Evolutionary conservation across 345 rosid genomes (phyloP).

Genomic region (Heritiera littoralis): DNA sequence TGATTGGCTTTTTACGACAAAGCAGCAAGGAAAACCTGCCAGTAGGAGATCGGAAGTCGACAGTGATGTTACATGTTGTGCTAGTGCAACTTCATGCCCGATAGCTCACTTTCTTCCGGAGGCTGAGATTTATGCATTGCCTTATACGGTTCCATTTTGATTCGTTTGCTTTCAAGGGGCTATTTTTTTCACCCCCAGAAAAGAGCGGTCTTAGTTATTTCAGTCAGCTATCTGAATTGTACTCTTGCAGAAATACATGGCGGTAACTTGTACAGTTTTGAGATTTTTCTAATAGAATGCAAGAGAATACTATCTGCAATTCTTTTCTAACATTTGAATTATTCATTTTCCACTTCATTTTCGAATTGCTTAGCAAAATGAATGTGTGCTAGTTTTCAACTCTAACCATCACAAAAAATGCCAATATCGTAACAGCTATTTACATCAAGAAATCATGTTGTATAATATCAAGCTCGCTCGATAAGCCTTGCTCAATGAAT

Average conservation of each 20-base stretch:
- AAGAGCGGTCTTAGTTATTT: not conserved
- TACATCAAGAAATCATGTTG: not conserved
- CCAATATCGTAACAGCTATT: not conserved
- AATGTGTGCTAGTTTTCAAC: too few relatives aligned
- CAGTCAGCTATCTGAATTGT: not conserved
- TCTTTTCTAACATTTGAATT: not conserved
- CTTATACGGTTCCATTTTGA: slow-evolving; percentile 64
- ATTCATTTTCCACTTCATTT: not conserved
- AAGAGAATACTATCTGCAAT: not conserved
- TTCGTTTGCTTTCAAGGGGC: not conserved
- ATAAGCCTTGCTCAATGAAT: not conserved
- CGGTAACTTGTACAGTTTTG: slow-evolving; percentile 4
- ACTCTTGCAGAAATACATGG: not conserved
- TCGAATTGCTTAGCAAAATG: too few relatives aligned
- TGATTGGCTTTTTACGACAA: slow-evolving; percentile 54
- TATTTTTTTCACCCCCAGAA: not conserved
- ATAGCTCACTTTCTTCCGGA: slow-evolving; percentile 37
- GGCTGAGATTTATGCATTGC: slow-evolving; percentile 54
- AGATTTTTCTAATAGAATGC: not conserved
- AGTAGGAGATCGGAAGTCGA: slow-evolving; percentile 15
- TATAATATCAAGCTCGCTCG: not conserved
- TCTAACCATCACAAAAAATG: not conserved
- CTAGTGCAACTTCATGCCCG: slow-evolving; percentile 29
- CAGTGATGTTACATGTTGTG: slow-evolving; percentile 2
- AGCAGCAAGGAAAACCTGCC: not conserved